phyloP scores from a whole-genome alignment of 1,284 basidiomycete species.

The Rhodotorula sp. region DNA sequence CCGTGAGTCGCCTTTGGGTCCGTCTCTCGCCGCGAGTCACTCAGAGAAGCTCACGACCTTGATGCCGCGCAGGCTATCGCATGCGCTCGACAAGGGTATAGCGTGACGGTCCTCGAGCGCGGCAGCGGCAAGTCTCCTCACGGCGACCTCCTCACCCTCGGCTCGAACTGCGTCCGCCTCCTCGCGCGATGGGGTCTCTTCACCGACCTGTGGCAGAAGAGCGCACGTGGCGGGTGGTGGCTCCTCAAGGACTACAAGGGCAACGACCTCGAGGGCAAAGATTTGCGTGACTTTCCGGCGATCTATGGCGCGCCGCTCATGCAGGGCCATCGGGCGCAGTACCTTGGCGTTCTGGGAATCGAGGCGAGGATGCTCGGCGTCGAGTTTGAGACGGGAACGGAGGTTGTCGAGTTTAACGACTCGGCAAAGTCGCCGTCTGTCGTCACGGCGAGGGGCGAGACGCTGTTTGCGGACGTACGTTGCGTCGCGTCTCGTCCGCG shows the following conservation, averaged over 20 bases:
- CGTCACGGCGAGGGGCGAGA: conserved; percentile 1
- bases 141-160: conserved; percentile 11
- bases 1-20: too few species aligned
- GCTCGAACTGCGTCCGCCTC: conserved; percentile 6
- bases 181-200: conserved; percentile 11
- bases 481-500: neutral
- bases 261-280: conserved; percentile 1
- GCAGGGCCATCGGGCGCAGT: conserved; percentile 29
- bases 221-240: conserved; percentile 2
- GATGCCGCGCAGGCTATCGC: conserved; percentile 2
- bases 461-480: neutral
- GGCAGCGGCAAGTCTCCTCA: neutral
- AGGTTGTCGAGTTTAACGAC: conserved; percentile 19
- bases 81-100: conserved; percentile 16
- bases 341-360: conserved; percentile 24
- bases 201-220: neutral
- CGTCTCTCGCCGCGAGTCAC: too few species aligned
- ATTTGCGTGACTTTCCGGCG: conserved; percentile 8
- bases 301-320: conserved; percentile 25
- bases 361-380: conserved; percentile 26
- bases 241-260: conserved; percentile 7
- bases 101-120: conserved; percentile 12
- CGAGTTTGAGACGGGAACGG: conserved; percentile 5
- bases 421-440: neutral
- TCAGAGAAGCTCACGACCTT: neutral